These are phyloP conservation scores for Aegle marmelos DNA, from an alignment of 345 rosid species.

Conservation along the genomic window DNA sequence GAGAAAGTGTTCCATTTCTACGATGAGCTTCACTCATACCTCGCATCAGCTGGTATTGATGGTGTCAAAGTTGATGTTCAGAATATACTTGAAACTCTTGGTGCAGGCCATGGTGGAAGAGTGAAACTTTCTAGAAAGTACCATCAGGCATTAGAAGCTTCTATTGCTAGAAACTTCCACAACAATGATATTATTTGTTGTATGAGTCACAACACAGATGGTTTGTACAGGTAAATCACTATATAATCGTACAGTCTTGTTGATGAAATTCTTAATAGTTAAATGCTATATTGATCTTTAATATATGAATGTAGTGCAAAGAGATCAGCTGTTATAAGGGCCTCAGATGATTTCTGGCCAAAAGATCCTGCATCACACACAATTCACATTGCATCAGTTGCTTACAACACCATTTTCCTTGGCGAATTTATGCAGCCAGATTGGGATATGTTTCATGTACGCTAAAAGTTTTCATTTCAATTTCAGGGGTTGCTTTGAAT, in stretches of 20 bases:
- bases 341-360: slow-evolving; percentile 77
- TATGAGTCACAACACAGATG: slow-evolving; percentile 76
- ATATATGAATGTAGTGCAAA: slow-evolving; percentile 41
- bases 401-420: slow-evolving; percentile 62
- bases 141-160: slow-evolving; percentile 67
- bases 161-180: slow-evolving; percentile 50
- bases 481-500: neutral
- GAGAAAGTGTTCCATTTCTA: slow-evolving; percentile 66
- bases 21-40: slow-evolving; percentile 70
- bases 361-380: slow-evolving; percentile 68
- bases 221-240: slow-evolving; percentile 50
- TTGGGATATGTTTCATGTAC: slow-evolving; percentile 81
- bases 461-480: slow-evolving; percentile 1
- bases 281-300: neutral
- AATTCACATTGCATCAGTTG: slow-evolving; percentile 69
- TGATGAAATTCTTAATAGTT: neutral
- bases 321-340: slow-evolving; percentile 51
- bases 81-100: slow-evolving; percentile 71
- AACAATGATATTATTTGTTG: slow-evolving; percentile 61
- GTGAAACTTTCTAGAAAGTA: slow-evolving; percentile 63
- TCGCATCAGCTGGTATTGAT: slow-evolving; percentile 65
- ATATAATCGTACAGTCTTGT: neutral
- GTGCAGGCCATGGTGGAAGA: slow-evolving; percentile 64
- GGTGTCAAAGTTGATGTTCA: slow-evolving; percentile 88
- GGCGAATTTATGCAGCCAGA: slow-evolving; percentile 78